These are phyloP conservation scores for Schizopora paradoxa DNA, from an alignment of 1,284 basidiomycete genomes.

Conservation along the genomic window DNA sequence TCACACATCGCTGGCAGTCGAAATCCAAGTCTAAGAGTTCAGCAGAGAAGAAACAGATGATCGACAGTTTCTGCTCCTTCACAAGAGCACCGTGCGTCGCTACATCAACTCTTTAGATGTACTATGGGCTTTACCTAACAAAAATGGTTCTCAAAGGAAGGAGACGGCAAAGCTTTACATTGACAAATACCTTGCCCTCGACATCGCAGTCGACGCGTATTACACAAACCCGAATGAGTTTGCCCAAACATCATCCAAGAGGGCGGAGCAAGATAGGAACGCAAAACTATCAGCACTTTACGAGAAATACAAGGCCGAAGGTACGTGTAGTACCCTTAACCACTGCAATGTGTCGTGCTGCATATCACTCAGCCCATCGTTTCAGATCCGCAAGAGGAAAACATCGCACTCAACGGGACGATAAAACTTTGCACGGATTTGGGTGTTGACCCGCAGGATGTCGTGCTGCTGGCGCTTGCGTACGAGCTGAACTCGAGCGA, in stretches of 20 bases:
- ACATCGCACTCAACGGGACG: conserved; percentile 71
- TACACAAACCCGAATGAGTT: conserved; percentile 48
- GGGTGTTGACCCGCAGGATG: conserved; percentile 65
- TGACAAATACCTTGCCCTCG: conserved; percentile 66
- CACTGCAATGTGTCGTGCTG: neutral
- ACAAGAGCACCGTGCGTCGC: too few species aligned
- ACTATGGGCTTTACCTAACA: conserved; percentile 14
- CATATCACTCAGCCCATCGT: neutral
- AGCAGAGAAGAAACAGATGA: too few species aligned
- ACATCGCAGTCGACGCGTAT: conserved; percentile 72
- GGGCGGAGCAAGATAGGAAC: conserved; percentile 5
- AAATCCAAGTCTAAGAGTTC: too few species aligned
- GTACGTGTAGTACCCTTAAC: conserved; percentile 51
- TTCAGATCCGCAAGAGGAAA: conserved; percentile 50
- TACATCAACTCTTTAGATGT: too few species aligned
- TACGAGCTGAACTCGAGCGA: conserved; percentile 70
- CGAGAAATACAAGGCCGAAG: conserved; percentile 78
- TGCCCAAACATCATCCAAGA: conserved; percentile 32
- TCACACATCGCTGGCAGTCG: too few species aligned
- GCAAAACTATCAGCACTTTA: conserved; percentile 57
- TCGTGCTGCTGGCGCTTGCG: conserved; percentile 71
- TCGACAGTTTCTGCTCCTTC: too few species aligned
- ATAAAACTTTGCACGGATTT: conserved; percentile 68
- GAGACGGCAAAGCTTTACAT: too few species aligned
- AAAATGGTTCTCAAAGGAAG: too few species aligned